Base-by-base conservation (phyloP, 495 filamentous ascomycete genomes). In the Penicillium coprophilum region DNA sequence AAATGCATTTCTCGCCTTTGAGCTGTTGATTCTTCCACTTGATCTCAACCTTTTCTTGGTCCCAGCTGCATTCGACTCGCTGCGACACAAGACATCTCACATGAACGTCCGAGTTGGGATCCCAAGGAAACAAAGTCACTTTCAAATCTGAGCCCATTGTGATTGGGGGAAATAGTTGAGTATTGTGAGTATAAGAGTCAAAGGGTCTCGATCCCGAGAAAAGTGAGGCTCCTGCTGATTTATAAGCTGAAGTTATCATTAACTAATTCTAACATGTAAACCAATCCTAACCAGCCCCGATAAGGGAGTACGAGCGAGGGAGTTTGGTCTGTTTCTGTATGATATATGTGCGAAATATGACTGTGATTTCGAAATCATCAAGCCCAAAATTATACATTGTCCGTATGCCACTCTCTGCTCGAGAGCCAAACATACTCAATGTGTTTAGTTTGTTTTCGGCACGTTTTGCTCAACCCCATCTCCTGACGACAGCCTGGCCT, bases 81-180 rank as follows among this genome's bases (percentile, higher is more conserved):
- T 69, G 66, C 17, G 45, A 52, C 4, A 54, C 23, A 10, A 69
- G 59, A 15, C 32, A 34, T 28, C 50, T 23, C 11, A 57, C 46
- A 38, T 69, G 66, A n/a, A 32, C 43, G 6, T 23, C 32, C 10
- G 58, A 65, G 0, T 57, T 43, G 1, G 57, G 28, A 50, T 69
- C 66, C 66, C 66, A 69, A 2, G 66, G 66, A 39, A 59, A 52
- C 23, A 69, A 58, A 0, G 45, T 40, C 3, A 67, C 59, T 19
- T 53, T 52, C 1, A 55, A 31, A 19, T 27, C 48, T 10, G 30
- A 6, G 19, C 27, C 45, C 66, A 65, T 81, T 62, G 59, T 81
- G 31, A 69, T 6, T 4, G 0, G 3, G 10, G 11, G 23, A 39
- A 1, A 28, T 1, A 3, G 4, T 19, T 9, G 15, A 39, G 11